Evolutionary conservation across 1,284 basidiomycete genomes (phyloP).

Genomic region (Fistulina hepatica): DNA sequence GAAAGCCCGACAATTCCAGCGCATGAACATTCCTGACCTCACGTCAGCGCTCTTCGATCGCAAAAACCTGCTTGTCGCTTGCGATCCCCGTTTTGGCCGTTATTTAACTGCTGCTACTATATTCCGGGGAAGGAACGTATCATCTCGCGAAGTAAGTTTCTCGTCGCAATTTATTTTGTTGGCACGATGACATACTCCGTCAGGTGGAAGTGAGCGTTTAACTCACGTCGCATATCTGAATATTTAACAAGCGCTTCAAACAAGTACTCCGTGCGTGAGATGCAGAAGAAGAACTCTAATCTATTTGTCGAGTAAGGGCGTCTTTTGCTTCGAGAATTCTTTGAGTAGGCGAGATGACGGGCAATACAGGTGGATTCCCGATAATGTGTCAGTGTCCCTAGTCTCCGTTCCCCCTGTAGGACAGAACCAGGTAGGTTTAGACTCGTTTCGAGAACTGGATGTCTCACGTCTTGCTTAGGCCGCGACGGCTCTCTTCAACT

Average conservation of each 20-base stretch:
- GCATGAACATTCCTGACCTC: slow-evolving; percentile 55
- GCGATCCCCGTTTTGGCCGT: slow-evolving; percentile 69
- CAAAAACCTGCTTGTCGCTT: slow-evolving; percentile 74
- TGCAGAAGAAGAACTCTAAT: slow-evolving; percentile 63
- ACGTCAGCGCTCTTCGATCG: slow-evolving; percentile 72
- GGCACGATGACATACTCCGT: slow-evolving; percentile 25
- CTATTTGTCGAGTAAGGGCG: slow-evolving; percentile 67
- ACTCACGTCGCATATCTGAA: slow-evolving; percentile 22
- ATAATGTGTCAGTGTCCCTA: slow-evolving; percentile 72
- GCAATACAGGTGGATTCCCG: slow-evolving; percentile 64
- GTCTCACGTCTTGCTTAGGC: slow-evolving; percentile 30
- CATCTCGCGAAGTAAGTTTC: slow-evolving; percentile 65
- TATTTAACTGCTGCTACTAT: slow-evolving; percentile 84
- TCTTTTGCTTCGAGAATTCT: not conserved
- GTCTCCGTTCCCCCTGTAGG: slow-evolving; percentile 80
- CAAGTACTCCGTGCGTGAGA: slow-evolving; percentile 36
- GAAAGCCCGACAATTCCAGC: slow-evolving; percentile 51
- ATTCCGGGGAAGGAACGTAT: slow-evolving; percentile 75
- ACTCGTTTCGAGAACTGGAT: not conserved
- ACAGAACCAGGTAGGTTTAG: slow-evolving; percentile 50
- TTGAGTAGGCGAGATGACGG: slow-evolving; percentile 6
- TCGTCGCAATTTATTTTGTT: slow-evolving; percentile 11
- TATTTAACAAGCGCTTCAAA: slow-evolving; percentile 1
- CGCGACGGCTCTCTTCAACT: slow-evolving; percentile 75
- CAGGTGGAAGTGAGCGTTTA: slow-evolving; percentile 58